These are phyloP conservation scores for Colletotrichum nymphaeae DNA, from an alignment of 2,329 filamentous ascomycete species.

Conservation along the genomic window DNA sequence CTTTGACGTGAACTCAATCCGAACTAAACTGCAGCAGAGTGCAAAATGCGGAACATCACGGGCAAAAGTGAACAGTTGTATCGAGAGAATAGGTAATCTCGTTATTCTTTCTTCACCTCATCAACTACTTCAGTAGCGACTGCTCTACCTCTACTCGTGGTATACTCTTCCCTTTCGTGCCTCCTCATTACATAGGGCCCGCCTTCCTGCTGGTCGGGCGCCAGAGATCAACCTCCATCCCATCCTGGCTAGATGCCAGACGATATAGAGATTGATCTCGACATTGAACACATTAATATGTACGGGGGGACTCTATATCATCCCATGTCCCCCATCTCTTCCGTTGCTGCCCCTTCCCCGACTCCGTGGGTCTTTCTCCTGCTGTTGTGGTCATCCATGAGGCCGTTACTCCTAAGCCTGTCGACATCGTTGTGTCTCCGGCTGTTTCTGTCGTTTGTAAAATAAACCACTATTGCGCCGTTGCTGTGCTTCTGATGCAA, in stretches of 20 bases:
- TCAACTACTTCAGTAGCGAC: slow-evolving; percentile 38
- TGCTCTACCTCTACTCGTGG: slow-evolving; percentile 37
- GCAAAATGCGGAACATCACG: not conserved
- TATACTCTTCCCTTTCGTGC: slow-evolving; percentile 13
- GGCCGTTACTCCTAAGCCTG: slow-evolving; percentile 30
- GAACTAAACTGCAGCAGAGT: not conserved
- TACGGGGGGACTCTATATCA: slow-evolving; percentile 32
- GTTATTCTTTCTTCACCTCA: slow-evolving; percentile 25
- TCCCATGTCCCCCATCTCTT: slow-evolving; percentile 8
- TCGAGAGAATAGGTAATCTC: slow-evolving; percentile 17
- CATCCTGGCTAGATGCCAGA: not conserved
- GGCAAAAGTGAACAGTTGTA: accelerated
- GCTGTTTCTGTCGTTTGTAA: slow-evolving; percentile 30
- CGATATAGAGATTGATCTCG: not conserved
- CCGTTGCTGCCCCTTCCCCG: slow-evolving; percentile 17
- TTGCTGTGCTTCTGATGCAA: slow-evolving; percentile 39
- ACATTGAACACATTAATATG: slow-evolving; percentile 35
- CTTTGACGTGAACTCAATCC: too few relatives aligned
- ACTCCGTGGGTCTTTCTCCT: slow-evolving; percentile 27
- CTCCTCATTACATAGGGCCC: slow-evolving; percentile 31
- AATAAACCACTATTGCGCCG: slow-evolving; percentile 34
- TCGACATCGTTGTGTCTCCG: slow-evolving; percentile 14
- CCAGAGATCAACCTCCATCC: not conserved
- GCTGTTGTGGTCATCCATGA: slow-evolving; percentile 25
- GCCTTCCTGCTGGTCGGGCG: slow-evolving; percentile 24